Conservation (phyloP, 768 basidiomycete genomes). For the Trametes meyenii region DNA sequence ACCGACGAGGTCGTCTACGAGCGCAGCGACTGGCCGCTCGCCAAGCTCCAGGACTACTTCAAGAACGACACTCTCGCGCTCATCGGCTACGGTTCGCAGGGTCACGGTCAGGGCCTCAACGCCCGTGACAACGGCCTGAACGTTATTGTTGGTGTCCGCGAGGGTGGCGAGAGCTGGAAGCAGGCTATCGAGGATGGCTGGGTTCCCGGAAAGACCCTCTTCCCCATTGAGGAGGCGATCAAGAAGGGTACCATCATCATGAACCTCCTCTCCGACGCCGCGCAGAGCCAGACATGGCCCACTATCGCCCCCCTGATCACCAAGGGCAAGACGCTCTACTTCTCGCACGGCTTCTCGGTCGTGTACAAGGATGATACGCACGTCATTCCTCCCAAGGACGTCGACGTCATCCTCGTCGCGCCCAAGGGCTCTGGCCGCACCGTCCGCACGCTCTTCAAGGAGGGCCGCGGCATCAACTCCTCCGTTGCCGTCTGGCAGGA, state of each 20-base stretch:
- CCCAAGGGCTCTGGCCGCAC: conserved; percentile 99
- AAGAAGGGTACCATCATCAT: conserved; percentile 97
- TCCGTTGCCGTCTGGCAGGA: conserved; percentile 96
- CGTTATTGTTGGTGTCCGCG: conserved; percentile 97
- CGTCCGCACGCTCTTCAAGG: conserved; percentile 99
- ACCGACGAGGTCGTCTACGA: conserved; percentile 93
- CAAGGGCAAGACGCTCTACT: conserved; percentile 99
- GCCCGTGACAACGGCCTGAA: conserved; percentile 99
- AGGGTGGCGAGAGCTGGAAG: conserved; percentile 95
- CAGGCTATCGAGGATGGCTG: conserved; percentile 96
- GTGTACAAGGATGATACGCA: conserved; percentile 98
- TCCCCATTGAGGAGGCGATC: conserved; percentile 98
- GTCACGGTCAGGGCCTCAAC: conserved; percentile 98
- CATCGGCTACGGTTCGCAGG: conserved; percentile 98
- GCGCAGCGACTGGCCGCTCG: conserved; percentile 95
- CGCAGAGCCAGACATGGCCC: conserved; percentile 97
- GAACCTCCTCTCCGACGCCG: conserved; percentile 99
- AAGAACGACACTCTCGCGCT: conserved; percentile 99
- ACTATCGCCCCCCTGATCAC: conserved; percentile 91
- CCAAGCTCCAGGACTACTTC: conserved; percentile 99
- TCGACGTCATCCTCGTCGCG: conserved; percentile 98
- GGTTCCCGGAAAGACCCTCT: conserved; percentile 97
- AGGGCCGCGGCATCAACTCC: conserved; percentile 98
- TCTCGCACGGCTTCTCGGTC: conserved; percentile 99
- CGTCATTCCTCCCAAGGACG: conserved; percentile 87